Conservation (phyloP, 805 yeast genomes). For the Ogataea kodamae region DNA sequence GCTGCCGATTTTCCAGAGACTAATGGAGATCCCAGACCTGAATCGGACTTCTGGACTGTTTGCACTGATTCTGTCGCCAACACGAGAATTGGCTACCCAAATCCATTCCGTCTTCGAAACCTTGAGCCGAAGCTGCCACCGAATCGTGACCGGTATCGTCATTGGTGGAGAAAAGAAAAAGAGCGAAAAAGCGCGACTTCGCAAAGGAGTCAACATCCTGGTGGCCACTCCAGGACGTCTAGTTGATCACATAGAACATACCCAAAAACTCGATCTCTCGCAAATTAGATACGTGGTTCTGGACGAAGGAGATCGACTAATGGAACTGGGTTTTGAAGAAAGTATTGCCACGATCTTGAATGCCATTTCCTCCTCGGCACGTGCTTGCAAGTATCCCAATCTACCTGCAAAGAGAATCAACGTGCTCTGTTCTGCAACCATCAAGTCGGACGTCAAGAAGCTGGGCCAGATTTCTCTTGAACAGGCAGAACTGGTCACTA, state of each 20-base stretch:
- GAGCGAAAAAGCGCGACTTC: slow-evolving; percentile 88
- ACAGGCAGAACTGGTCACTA: slow-evolving; percentile 66
- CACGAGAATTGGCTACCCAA: slow-evolving; percentile 92
- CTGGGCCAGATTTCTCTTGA: slow-evolving; percentile 75
- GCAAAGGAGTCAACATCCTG: slow-evolving; percentile 94
- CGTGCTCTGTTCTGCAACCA: slow-evolving; percentile 91
- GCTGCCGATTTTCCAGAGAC: slow-evolving; percentile 73
- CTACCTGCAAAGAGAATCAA: slow-evolving; percentile 73
- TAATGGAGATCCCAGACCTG: slow-evolving; percentile 53
- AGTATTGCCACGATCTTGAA: slow-evolving; percentile 74
- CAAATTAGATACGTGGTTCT: slow-evolving; percentile 82
- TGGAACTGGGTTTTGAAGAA: slow-evolving; percentile 96
- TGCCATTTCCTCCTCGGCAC: slow-evolving; percentile 42
- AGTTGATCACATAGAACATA: slow-evolving; percentile 91
- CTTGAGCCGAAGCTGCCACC: slow-evolving; percentile 71
- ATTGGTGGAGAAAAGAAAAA: slow-evolving; percentile 99
- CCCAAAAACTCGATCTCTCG: slow-evolving; percentile 66
- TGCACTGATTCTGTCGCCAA: slow-evolving; percentile 87
- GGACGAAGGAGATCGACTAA: slow-evolving; percentile 95
- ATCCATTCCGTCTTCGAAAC: slow-evolving; percentile 77
- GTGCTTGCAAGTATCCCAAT: slow-evolving; percentile 41
- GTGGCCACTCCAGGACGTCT: slow-evolving; percentile 97
- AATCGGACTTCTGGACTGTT: slow-evolving; percentile 76
- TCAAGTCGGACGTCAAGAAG: slow-evolving; percentile 73
- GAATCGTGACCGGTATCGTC: slow-evolving; percentile 91